phyloP scores from a whole-genome alignment of 2,329 filamentous ascomycete genomes.

The Penicillium sp. region DNA sequence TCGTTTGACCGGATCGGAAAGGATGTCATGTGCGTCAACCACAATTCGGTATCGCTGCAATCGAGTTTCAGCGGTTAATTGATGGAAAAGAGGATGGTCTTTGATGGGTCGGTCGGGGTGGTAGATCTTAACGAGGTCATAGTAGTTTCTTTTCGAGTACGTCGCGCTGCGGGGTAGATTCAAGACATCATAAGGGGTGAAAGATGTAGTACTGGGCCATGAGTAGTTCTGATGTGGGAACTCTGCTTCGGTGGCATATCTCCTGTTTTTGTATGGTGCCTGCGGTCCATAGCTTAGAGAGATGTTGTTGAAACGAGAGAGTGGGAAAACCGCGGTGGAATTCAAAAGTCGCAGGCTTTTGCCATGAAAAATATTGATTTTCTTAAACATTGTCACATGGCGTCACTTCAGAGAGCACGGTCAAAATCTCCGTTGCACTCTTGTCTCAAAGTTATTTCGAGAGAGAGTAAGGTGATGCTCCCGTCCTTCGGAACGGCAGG shows the following conservation, averaged over 20 bases:
- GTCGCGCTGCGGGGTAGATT: conserved; percentile 59
- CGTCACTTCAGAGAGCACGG: conserved; percentile 20
- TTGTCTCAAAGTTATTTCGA: not conserved
- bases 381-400: conserved; percentile 51
- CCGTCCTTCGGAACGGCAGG: not conserved
- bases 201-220: conserved; percentile 46
- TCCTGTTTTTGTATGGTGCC: conserved; percentile 16
- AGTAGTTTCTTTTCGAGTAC: conserved; percentile 83
- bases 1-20: conserved; percentile 77
- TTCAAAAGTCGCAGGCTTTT: conserved; percentile 39
- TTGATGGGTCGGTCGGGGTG: conserved; percentile 72
- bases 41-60: conserved; percentile 90
- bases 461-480: not conserved
- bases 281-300: conserved; percentile 20
- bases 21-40: conserved; percentile 81
- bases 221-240: conserved; percentile 32
- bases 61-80: conserved; percentile 60
- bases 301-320: conserved; percentile 27
- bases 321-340: conserved; percentile 23
- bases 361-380: conserved; percentile 41
- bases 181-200: conserved; percentile 89
- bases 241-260: conserved; percentile 38
- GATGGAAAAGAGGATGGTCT: conserved; percentile 44
- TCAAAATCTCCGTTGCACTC: conserved; percentile 13
- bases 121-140: conserved; percentile 91